Percentiles rank a stretch among this genome's conserved stretches.
Conservation (phyloP, 2,329 filamentous ascomycete genomes). For the Pseudogymnoascus sp. region DNA sequence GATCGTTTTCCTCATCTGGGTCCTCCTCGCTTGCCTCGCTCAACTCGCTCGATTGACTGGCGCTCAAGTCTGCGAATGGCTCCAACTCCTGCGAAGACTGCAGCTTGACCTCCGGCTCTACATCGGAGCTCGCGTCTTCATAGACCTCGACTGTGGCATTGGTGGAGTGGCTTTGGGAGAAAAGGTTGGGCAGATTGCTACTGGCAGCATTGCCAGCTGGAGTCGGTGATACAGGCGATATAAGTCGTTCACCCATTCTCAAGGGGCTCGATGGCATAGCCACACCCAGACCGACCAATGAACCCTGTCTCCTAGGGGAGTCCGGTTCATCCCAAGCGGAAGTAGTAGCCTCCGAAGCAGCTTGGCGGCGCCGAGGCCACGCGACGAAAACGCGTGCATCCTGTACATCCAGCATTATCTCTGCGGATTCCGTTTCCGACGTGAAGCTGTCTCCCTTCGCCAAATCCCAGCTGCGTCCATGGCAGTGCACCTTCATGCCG, state of each 20-base stretch:
- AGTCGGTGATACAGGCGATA: conserved; percentile 70
- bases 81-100: conserved; percentile 18
- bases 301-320: conserved; percentile 43
- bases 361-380: conserved; percentile 60
- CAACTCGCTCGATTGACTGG: conserved; percentile 42
- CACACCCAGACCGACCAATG: conserved; percentile 23
- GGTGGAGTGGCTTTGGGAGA: conserved; percentile 34
- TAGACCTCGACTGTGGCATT: conserved; percentile 56
- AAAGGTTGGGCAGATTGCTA: conserved; percentile 20
- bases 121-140: conserved; percentile 56
- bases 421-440: conserved; percentile 76
- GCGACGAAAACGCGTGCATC: conserved; percentile 81
- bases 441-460: conserved; percentile 82
- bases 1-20: conserved; percentile 89
- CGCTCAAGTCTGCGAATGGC: conserved; percentile 10
- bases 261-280: conserved; percentile 54
- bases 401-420: conserved; percentile 93
- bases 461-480: conserved; percentile 78
- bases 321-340: conserved; percentile 59
- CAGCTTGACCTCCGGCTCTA: conserved; percentile 34
- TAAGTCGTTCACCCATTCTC: conserved; percentile 47
- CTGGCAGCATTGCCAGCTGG: conserved; percentile 30
- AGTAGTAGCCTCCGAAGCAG: conserved; percentile 40
- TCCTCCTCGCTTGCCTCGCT: conserved; percentile 55
- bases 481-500: conserved; percentile 84